These are phyloP conservation scores for Aspergillus cejpii DNA, from an alignment of 2,329 filamentous ascomycete species.

Conservation along the genomic window DNA sequence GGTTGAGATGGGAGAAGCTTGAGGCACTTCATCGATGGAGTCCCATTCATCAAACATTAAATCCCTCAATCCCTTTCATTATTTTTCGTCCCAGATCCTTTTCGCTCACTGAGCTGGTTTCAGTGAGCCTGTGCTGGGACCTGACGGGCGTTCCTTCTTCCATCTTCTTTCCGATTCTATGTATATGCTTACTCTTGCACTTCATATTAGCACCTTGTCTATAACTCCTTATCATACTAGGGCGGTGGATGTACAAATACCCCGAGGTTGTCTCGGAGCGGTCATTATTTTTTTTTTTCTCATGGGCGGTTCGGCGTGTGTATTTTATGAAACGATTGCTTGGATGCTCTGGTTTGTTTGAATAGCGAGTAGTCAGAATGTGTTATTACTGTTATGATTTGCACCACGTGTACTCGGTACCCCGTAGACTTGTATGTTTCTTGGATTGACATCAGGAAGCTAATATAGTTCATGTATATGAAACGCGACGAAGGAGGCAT, in stretches of 20 bases:
- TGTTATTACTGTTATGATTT: too few relatives aligned
- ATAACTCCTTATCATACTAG: not conserved
- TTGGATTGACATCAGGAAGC: too few relatives aligned
- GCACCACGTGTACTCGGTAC: too few relatives aligned
- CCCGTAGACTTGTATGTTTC: too few relatives aligned
- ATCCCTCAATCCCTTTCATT: too few relatives aligned
- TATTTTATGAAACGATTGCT: not conserved
- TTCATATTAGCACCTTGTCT: not conserved
- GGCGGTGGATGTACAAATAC: not conserved
- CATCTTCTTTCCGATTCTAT: constrained; percentile 2
- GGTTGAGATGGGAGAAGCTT: constrained; percentile 34
- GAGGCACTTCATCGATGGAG: constrained; percentile 1
- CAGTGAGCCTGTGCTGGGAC: not conserved
- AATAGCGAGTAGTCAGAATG: too few relatives aligned
- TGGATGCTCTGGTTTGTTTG: not conserved
- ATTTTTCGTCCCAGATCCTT: too few relatives aligned
- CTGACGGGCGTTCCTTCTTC: not conserved
- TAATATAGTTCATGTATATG: too few relatives aligned
- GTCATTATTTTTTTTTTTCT: not conserved
- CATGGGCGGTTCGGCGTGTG: not conserved
- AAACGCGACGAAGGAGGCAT: too few relatives aligned
- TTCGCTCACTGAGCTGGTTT: not conserved
- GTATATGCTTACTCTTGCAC: not conserved
- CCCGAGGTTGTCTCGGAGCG: not conserved
- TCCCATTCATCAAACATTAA: too few relatives aligned